These are phyloP conservation scores for Lactarius quietus DNA, from an alignment of 768 basidiomycete genomes.

Conservation along the genomic window DNA sequence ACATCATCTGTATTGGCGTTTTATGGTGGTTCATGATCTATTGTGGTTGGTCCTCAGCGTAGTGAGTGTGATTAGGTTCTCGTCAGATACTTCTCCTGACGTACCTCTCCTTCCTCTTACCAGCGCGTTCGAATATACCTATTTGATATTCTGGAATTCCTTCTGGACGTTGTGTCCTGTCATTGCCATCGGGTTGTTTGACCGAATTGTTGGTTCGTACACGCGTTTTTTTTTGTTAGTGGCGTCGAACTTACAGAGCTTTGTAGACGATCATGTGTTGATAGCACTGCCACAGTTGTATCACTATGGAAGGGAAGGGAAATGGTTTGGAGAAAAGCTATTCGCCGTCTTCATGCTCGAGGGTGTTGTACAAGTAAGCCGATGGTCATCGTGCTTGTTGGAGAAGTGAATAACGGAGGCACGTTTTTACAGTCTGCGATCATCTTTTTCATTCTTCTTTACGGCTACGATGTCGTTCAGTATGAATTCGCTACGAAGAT, in stretches of 20 bases:
- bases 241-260: slow-evolving; percentile 1
- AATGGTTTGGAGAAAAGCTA: slow-evolving; percentile 73
- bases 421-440: slow-evolving; percentile 62
- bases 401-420: slow-evolving; percentile 15
- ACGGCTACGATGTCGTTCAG: slow-evolving; percentile 68
- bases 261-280: slow-evolving; percentile 71
- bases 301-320: slow-evolving; percentile 73
- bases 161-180: slow-evolving; percentile 96
- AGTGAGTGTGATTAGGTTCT: slow-evolving; percentile 48
- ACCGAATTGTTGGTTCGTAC: slow-evolving; percentile 76
- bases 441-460: slow-evolving; percentile 85
- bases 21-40: slow-evolving; percentile 99
- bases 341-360: slow-evolving; percentile 87
- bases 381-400: not conserved
- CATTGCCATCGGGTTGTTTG: slow-evolving; percentile 96
- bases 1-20: slow-evolving; percentile 90
- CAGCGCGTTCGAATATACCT: slow-evolving; percentile 87
- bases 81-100: slow-evolving; percentile 23
- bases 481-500: slow-evolving; percentile 92
- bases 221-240: not conserved
- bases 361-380: slow-evolving; percentile 72
- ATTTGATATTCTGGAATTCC: slow-evolving; percentile 97
- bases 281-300: slow-evolving; percentile 93
- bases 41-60: slow-evolving; percentile 90
- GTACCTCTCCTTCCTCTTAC: not conserved